Conservation (phyloP, 2,329 filamentous ascomycete species). For the Davidsoniella virescens region DNA sequence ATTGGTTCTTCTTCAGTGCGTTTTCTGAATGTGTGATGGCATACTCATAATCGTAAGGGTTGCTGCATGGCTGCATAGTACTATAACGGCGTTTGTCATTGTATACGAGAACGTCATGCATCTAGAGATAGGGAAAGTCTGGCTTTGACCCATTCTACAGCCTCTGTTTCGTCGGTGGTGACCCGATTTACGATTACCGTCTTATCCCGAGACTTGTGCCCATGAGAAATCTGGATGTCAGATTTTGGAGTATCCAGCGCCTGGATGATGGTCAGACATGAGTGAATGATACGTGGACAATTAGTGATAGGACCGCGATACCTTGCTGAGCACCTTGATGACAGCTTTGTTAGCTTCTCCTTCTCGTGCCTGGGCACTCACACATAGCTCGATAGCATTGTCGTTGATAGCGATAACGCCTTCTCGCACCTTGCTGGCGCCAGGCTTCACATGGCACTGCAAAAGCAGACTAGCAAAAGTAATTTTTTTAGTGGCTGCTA, state of each 20-base stretch:
- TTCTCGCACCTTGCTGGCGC: conserved; percentile 43
- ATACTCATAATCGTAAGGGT: too few relatives aligned
- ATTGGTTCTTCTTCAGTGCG: too few relatives aligned
- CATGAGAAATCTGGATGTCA: conserved; percentile 43
- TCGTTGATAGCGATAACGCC: conserved; percentile 42
- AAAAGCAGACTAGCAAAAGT: conserved; percentile 35
- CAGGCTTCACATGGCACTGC: conserved; percentile 51
- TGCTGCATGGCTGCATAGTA: too few relatives aligned
- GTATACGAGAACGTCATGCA: too few relatives aligned
- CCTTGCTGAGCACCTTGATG: conserved; percentile 43
- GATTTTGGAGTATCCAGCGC: conserved; percentile 46
- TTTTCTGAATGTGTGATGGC: too few relatives aligned
- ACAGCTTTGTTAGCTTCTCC: conserved; percentile 56
- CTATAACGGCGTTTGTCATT: too few relatives aligned
- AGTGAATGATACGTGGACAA: not conserved
- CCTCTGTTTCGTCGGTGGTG: conserved; percentile 17
- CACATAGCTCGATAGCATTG: conserved; percentile 45
- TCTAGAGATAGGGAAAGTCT: too few relatives aligned
- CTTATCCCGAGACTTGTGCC: conserved; percentile 49
- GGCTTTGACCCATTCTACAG: not conserved
- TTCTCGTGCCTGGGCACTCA: conserved; percentile 47
- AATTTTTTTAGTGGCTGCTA: conserved; percentile 31
- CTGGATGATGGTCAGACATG: not conserved
- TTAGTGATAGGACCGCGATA: conserved; percentile 16
- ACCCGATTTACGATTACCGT: conserved; percentile 30